phyloP scores from a whole-genome alignment of 2,329 filamentous ascomycete genomes.

The Paecilomyces sp. region DNA sequence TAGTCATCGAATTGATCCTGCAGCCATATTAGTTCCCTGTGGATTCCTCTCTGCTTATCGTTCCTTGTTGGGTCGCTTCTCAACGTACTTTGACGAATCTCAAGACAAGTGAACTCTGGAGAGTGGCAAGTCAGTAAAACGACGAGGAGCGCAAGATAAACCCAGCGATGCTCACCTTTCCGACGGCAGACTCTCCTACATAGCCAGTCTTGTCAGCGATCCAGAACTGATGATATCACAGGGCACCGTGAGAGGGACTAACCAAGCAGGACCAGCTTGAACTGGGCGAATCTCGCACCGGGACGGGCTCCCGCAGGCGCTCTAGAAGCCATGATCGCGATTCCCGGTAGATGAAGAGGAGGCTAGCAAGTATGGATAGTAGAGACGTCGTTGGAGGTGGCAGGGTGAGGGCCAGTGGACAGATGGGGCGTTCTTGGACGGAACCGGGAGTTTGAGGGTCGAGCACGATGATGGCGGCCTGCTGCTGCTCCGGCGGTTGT shows the following conservation, averaged over 20 bases:
- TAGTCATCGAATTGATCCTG: slow-evolving; percentile 99
- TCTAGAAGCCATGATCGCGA: slow-evolving; percentile 71
- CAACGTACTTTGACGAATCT: slow-evolving; percentile 90
- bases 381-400: slow-evolving; percentile 3
- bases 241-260: slow-evolving; percentile 35
- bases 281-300: slow-evolving; percentile 86
- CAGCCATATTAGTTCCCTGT: slow-evolving; percentile 5
- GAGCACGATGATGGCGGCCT: slow-evolving; percentile 10
- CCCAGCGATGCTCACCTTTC: slow-evolving; percentile 62
- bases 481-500: neutral
- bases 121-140: slow-evolving; percentile 24
- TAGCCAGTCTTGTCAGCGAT: neutral
- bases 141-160: slow-evolving; percentile 7
- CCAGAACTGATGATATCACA: neutral
- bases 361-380: slow-evolving; percentile 1
- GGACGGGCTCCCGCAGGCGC: slow-evolving; percentile 63
- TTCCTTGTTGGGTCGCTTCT: neutral
- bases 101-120: slow-evolving; percentile 89
- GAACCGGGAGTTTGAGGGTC: slow-evolving; percentile 3
- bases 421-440: neutral
- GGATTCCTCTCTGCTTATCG: neutral
- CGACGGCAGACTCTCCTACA: slow-evolving; percentile 92
- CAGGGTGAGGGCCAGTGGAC: neutral
- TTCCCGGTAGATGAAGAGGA: slow-evolving; percentile 14
- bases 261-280: slow-evolving; percentile 97